Percentiles rank a stretch among this genome's conserved stretches.
phyloP scores from a whole-genome alignment of 2,329 filamentous ascomycete genomes.

The Aureobasidium subglaciale region DNA sequence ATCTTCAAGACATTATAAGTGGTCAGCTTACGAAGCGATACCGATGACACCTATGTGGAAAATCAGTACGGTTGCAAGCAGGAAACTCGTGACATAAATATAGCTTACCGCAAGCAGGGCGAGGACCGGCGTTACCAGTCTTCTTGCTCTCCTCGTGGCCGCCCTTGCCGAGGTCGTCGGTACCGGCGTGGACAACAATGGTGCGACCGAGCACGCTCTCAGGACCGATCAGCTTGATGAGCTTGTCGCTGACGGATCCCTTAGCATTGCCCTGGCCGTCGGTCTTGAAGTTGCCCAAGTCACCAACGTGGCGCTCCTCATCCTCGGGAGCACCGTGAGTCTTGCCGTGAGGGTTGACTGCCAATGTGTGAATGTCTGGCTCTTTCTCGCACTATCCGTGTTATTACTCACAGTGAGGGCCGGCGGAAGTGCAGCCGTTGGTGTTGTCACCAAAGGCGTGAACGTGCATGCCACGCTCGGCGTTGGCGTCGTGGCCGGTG shows the following conservation, averaged over 20 bases:
- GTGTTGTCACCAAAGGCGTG: constrained; percentile 99
- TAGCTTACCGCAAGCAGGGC: constrained; percentile 83
- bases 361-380: constrained; percentile 2
- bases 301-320: constrained; percentile 85
- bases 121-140: constrained; percentile 90
- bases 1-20: not conserved
- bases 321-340: constrained; percentile 82
- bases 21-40: constrained; percentile 25
- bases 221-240: constrained; percentile 92
- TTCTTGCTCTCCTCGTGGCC: constrained; percentile 92
- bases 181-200: constrained; percentile 88
- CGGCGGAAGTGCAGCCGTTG: constrained; percentile 98
- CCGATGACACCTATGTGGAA: constrained; percentile 29
- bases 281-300: constrained; percentile 95
- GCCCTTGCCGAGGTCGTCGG: constrained; percentile 92
- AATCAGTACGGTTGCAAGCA: constrained; percentile 1
- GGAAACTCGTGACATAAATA: not conserved
- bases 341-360: constrained; percentile 94
- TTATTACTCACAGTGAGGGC: constrained; percentile 77
- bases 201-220: constrained; percentile 95
- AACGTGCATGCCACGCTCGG: constrained; percentile 96
- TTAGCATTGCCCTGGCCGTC: constrained; percentile 85
- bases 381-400: not conserved
- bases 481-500: constrained; percentile 84
- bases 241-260: constrained; percentile 70